Conservation (phyloP, 805 yeast genomes). For the Maudiozyma bulderi region DNA sequence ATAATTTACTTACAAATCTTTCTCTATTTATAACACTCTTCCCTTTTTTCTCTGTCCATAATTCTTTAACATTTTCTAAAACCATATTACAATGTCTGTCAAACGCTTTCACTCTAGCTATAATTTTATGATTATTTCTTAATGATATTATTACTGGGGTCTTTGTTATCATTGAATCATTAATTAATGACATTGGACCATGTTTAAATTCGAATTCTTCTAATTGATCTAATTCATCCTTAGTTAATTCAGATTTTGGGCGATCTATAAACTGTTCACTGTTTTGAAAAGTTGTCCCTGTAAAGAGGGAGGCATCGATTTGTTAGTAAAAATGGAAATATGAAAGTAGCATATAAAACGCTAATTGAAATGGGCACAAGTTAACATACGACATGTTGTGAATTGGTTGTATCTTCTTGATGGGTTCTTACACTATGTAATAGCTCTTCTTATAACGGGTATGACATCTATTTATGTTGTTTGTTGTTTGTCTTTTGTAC, state of each 20-base stretch:
- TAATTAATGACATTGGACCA: conserved; percentile 88
- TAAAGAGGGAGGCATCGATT: not conserved
- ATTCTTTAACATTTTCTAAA: conserved; percentile 82
- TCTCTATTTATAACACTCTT: conserved; percentile 52
- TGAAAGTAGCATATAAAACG: not conserved
- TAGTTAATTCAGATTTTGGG: conserved; percentile 72
- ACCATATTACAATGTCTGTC: conserved; percentile 95
- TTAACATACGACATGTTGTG: conserved; percentile 7
- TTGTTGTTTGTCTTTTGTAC: no score
- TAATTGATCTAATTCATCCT: conserved; percentile 64
- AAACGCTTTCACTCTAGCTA: conserved; percentile 86
- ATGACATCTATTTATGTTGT: no score
- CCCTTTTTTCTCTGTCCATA: conserved; percentile 63
- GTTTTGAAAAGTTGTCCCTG: not conserved
- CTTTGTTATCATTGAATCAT: conserved; percentile 65
- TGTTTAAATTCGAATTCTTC: conserved; percentile 84
- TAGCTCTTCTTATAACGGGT: no score
- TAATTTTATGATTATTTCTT: conserved; percentile 84
- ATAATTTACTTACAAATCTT: conserved; percentile 80
- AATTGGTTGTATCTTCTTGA: not conserved
- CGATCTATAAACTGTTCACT: conserved; percentile 62
- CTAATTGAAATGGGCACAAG: no score
- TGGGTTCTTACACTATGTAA: no score
- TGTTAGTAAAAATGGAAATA: conserved; percentile 7
- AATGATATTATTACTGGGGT: conserved; percentile 79